Base-by-base conservation (phyloP, 805 yeast genomes). In the Metschnikowia rubicola region DNA sequence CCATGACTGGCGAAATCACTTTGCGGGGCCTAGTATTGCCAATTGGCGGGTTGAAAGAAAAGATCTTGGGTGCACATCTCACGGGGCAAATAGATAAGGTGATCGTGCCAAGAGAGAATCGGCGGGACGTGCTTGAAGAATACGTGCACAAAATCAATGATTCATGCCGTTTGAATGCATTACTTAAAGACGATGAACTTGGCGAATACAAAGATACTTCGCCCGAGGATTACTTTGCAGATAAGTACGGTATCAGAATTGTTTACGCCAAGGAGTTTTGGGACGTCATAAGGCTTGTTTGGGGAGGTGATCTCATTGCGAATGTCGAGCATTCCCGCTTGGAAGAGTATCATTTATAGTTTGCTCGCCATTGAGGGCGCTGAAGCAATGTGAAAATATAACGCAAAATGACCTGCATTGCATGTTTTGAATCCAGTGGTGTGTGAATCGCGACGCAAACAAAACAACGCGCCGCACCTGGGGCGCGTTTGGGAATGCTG, bases 1-100 rank as follows among this genome's bases (percentile, higher is more conserved):
- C 95, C 42, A 85, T 88, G 94, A 88, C 96, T 1, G 96, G 96
- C 6, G 96, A 87, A 63, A 83, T 87, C 50, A 86, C 94, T 0
- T 72, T 88, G 4, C 68, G 92, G 37, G 96, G 96, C 6, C 73
- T 83, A 54, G 85, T 88, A 0, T 69, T 88, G 38, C 91, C 91
- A 8, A 87, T 88, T 54, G 96, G 96, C 5, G 96, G 96, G 0
- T 73, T 87, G 28, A 78, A 83, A 44, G 96, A 87, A 64, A 86
- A 86, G 64, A 67, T 86, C 35, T 70, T 85, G 17, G 94, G 94
- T 3, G 94, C 94, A 0, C 90, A 87, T 57, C 71, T 86, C 53
- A 81, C 85, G 34, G 69, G 68, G 1, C 84, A 84, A 1, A 69
- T 72, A 44, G 72, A 68, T 36, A 75, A 74, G 46, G 85, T 89